Conservation (phyloP, 805 yeast species). For the Wickerhamomyces tratensis region DNA sequence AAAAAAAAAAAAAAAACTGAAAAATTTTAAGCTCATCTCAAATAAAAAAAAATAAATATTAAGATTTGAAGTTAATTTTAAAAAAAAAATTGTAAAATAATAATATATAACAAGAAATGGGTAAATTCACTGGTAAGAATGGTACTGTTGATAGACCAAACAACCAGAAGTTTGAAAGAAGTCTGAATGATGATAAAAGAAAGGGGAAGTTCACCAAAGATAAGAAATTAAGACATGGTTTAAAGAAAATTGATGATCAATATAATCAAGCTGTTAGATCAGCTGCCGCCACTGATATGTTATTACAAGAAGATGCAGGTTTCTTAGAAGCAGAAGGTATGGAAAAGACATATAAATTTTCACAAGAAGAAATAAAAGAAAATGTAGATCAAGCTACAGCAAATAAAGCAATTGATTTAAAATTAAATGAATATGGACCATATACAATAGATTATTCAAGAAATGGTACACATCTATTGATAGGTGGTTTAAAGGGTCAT, state of each 20-base stretch:
- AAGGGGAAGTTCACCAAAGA: slow-evolving; percentile 35
- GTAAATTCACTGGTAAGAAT: slow-evolving; percentile 12
- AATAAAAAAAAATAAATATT: no score
- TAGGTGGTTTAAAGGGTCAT: slow-evolving; percentile 92
- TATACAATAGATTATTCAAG: slow-evolving; percentile 73
- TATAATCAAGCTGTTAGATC: slow-evolving; percentile 71
- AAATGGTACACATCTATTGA: slow-evolving; percentile 76
- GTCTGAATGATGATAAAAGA: slow-evolving; percentile 2
- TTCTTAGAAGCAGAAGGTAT: slow-evolving; percentile 88
- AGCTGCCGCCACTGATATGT: slow-evolving; percentile 80
- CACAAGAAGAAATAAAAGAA: slow-evolving; percentile 66
- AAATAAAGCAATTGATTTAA: slow-evolving; percentile 65
- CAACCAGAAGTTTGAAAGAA: slow-evolving; percentile 23
- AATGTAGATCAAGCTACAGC: slow-evolving; percentile 73
- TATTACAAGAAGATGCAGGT: slow-evolving; percentile 80
- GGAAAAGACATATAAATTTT: slow-evolving; percentile 85
- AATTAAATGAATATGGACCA: slow-evolving; percentile 76
- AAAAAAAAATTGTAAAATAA: no score
- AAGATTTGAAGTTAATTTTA: no score
- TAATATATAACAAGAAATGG: slow-evolving; percentile 6
- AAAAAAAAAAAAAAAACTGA: background rate
- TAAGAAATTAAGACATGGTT: slow-evolving; percentile 50
- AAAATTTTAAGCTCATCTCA: no score
- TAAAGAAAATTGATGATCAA: slow-evolving; percentile 60
- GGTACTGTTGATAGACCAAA: slow-evolving; percentile 19